Evolutionary conservation across 2,329 filamentous ascomycete species (phyloP).

Genomic region (Phoma herbarum): DNA sequence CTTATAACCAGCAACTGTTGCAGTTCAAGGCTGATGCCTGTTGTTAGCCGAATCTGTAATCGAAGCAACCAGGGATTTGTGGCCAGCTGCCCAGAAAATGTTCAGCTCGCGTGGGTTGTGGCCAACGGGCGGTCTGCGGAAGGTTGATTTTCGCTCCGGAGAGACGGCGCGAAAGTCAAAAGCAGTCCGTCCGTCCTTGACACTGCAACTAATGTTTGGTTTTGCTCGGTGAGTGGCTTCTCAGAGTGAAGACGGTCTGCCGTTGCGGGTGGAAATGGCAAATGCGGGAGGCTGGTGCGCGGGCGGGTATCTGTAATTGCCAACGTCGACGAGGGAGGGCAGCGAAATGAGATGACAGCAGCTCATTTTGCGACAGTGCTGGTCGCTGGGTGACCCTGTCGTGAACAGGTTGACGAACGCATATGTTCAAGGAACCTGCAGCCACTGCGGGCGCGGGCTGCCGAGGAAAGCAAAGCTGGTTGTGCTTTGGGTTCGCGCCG

Average conservation of each 20-base stretch:
- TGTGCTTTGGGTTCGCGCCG: slow-evolving; percentile 14
- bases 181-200: slow-evolving; percentile 2
- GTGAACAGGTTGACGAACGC: slow-evolving; percentile 8
- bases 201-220: slow-evolving; percentile 14
- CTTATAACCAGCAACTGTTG: background rate
- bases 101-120: slow-evolving; percentile 12
- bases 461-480: slow-evolving; percentile 10
- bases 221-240: slow-evolving; percentile 9
- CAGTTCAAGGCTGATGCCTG: background rate
- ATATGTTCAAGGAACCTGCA: slow-evolving; percentile 10
- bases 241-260: background rate
- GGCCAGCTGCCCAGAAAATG: slow-evolving; percentile 4
- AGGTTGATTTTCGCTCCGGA: slow-evolving; percentile 7
- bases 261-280: slow-evolving; percentile 12
- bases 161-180: slow-evolving; percentile 21
- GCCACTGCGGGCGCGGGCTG: slow-evolving; percentile 6
- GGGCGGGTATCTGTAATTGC: slow-evolving; percentile 8
- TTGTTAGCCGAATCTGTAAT: background rate
- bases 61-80: background rate
- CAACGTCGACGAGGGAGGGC: background rate
- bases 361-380: slow-evolving; percentile 7
- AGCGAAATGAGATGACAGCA: slow-evolving; percentile 9
- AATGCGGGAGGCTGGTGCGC: slow-evolving; percentile 10
- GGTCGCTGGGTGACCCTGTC: slow-evolving; percentile 4
- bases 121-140: slow-evolving; percentile 18